phyloP scores from a whole-genome alignment of 2,329 filamentous ascomycete species.

The Aspergillus sp. region DNA sequence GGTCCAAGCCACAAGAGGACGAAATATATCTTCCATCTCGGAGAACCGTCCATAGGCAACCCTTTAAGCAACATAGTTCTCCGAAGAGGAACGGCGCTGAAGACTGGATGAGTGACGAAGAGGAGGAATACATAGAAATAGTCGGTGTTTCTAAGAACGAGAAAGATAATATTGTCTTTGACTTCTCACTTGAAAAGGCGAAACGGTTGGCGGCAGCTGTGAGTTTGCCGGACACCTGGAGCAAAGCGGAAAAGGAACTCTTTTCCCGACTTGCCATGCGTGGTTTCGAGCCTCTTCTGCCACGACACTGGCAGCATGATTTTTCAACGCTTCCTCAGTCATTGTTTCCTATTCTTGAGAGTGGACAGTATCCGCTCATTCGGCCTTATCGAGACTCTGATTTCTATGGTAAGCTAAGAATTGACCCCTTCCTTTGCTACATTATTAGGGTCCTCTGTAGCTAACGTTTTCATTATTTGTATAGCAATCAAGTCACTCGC shows the following conservation, averaged over 20 bases:
- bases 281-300: conserved; percentile 49
- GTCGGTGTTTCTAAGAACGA: conserved; percentile 12
- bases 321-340: conserved; percentile 47
- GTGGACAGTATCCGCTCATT: conserved; percentile 40
- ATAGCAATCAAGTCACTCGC: conserved; percentile 45
- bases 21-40: background rate
- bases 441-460: background rate
- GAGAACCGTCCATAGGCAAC: background rate
- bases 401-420: conserved; percentile 37
- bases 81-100: background rate
- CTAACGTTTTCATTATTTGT: conserved; percentile 1
- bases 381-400: conserved; percentile 33
- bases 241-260: conserved; percentile 44
- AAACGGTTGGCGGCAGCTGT: conserved; percentile 29
- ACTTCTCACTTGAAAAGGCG: conserved; percentile 24
- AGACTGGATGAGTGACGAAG: conserved; percentile 3
- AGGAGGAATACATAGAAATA: conserved; percentile 9
- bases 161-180: conserved; percentile 17
- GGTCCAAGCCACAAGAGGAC: conserved; percentile 1
- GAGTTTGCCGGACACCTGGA: conserved; percentile 41
- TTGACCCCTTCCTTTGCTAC: background rate
- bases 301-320: conserved; percentile 45
- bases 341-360: conserved; percentile 39
- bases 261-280: conserved; percentile 48
- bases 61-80: background rate